Conservation (phyloP, 352 stramenopile genomes). For the Pseudoperonospora humuli region DNA sequence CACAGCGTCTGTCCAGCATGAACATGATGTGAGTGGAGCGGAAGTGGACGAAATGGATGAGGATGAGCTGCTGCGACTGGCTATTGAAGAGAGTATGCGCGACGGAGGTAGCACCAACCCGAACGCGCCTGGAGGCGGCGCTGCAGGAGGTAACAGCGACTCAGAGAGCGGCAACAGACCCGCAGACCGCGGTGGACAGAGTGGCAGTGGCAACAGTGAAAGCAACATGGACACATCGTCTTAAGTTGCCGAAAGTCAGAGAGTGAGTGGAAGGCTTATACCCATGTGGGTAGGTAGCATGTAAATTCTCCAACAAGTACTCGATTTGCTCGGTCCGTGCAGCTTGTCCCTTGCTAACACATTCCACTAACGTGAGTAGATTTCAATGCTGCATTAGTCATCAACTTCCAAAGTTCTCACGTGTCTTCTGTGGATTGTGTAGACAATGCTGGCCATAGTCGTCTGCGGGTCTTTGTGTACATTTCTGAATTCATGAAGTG, state of each 20-base stretch:
- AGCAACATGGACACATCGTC: slow-evolving; percentile 42
- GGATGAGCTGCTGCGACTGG: slow-evolving; percentile 74
- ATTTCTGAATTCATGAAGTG: neutral
- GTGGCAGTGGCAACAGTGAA: slow-evolving; percentile 27
- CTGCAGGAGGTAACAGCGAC: slow-evolving; percentile 41
- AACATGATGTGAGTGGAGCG: slow-evolving; percentile 73
- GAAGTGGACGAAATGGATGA: slow-evolving; percentile 85
- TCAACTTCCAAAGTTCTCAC: slow-evolving; percentile 6
- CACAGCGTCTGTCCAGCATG: slow-evolving; percentile 61
- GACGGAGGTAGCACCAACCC: slow-evolving; percentile 44
- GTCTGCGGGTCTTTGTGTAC: neutral
- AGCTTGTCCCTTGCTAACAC: slow-evolving; percentile 8
- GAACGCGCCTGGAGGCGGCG: slow-evolving; percentile 14
- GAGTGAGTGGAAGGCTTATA: slow-evolving; percentile 16
- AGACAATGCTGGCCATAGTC: slow-evolving; percentile 12
- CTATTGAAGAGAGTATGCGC: slow-evolving; percentile 85
- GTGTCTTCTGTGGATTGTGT: slow-evolving; percentile 9
- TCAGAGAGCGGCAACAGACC: slow-evolving; percentile 24
- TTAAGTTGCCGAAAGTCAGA: slow-evolving; percentile 16
- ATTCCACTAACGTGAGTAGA: slow-evolving; percentile 18
- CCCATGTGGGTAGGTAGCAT: slow-evolving; percentile 31
- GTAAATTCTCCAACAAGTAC: slow-evolving; percentile 30
- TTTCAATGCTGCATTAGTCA: neutral
- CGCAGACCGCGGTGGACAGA: slow-evolving; percentile 6
- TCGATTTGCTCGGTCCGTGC: slow-evolving; percentile 18